Conservation (phyloP, 2,329 filamentous ascomycete species). For the Botrytis porri region DNA sequence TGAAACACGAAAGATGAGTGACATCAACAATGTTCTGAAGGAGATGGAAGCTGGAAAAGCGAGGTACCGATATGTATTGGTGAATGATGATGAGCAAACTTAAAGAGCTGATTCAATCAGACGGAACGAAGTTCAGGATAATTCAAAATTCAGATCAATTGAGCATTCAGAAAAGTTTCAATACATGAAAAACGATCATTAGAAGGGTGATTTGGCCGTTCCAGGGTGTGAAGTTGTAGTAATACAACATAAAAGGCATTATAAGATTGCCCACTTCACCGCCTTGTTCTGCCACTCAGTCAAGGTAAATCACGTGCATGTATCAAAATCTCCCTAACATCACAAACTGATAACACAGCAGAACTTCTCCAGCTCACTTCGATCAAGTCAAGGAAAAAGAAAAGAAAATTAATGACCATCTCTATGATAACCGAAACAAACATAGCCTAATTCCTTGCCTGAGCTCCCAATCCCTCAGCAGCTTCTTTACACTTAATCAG, state of each 20-base stretch:
- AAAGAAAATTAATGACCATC: not conserved
- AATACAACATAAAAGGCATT: not conserved
- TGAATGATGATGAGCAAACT: conserved; percentile 40
- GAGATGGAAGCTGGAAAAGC: conserved; percentile 58
- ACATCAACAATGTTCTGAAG: conserved; percentile 54
- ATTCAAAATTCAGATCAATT: not conserved
- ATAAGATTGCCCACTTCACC: not conserved
- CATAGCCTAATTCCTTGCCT: not conserved
- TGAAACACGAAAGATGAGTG: conserved; percentile 52
- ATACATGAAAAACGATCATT: not conserved
- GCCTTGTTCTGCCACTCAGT: not conserved
- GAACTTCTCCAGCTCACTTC: not conserved
- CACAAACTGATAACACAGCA: not conserved
- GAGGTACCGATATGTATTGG: conserved; percentile 49
- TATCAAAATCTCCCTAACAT: not conserved
- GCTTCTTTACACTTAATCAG: conserved; percentile 16
- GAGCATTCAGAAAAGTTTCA: not conserved
- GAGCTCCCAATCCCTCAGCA: conserved; percentile 8
- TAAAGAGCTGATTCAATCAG: not conserved
- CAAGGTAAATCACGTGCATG: not conserved
- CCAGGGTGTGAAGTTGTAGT: not conserved
- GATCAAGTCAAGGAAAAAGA: not conserved
- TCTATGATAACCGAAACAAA: not conserved
- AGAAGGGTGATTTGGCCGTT: not conserved
- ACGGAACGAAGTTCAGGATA: not conserved